A percentile compares a stretch with the other conserved stretches of the same genome.
phyloP scores from a whole-genome alignment of 129 eudicot genomes.

The Rutidosis leptorrhynchoides region DNA sequence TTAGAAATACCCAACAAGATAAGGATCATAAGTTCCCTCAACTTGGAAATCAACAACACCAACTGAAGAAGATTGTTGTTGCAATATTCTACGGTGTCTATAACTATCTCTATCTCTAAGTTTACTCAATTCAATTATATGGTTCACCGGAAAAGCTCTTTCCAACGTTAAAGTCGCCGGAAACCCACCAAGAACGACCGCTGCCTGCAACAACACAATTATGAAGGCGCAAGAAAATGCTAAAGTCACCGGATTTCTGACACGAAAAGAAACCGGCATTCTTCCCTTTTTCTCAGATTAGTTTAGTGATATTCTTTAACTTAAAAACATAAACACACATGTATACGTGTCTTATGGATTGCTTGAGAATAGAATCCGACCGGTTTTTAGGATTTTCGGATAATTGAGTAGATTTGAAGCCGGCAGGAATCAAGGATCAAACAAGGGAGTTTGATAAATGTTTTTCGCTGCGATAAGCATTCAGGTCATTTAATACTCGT shows the following conservation, averaged over 20 bases:
- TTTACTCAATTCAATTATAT: constrained; percentile 57
- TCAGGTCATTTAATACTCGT: constrained; percentile 13
- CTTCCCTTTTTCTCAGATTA: constrained; percentile 14
- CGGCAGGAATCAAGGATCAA: constrained; percentile 21
- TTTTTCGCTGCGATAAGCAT: constrained; percentile 31
- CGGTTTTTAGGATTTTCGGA: background rate
- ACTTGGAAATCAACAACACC: constrained; percentile 77
- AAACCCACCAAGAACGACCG: constrained; percentile 35
- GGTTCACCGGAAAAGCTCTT: constrained; percentile 76
- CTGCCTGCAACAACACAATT: constrained; percentile 25
- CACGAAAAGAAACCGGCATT: constrained; percentile 41
- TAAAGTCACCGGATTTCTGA: constrained; percentile 22
- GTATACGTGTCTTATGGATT: background rate
- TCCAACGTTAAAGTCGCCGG: constrained; percentile 57
- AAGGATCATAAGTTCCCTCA: constrained; percentile 83
- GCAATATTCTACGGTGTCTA: constrained; percentile 69
- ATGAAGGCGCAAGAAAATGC: constrained; percentile 24
- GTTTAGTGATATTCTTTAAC: background rate
- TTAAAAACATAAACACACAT: constrained; percentile 1
- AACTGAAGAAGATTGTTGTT: constrained; percentile 39
- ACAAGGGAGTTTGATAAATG: constrained; percentile 35
- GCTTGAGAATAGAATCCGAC: background rate
- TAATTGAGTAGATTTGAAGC: background rate
- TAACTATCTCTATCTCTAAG: constrained; percentile 56
- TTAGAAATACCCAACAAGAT: constrained; percentile 68